phyloP scores from a whole-genome alignment of 208 protist genomes.

The Tritrichomonas foetus region DNA sequence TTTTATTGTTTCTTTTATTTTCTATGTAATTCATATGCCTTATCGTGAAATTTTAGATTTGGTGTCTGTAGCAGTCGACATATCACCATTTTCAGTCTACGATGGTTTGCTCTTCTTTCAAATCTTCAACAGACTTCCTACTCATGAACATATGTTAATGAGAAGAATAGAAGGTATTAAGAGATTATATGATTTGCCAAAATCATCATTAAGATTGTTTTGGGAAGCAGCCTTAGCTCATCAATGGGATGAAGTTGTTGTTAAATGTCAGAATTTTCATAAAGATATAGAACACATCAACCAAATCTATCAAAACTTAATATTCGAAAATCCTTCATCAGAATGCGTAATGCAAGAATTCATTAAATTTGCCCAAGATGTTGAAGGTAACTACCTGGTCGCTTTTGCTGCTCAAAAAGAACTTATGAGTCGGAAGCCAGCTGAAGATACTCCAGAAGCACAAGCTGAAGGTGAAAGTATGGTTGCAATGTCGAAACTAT shows the following conservation, averaged over 20 bases:
- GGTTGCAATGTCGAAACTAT: background rate
- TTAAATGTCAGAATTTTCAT: background rate
- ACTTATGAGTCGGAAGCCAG: background rate
- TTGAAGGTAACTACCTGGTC: background rate
- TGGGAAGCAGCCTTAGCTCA: background rate
- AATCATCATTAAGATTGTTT: background rate
- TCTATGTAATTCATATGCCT: background rate
- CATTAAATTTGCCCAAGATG: background rate
- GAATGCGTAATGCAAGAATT: background rate
- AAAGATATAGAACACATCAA: conserved; percentile 5
- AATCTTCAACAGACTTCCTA: background rate
- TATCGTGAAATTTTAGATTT: conserved; percentile 7
- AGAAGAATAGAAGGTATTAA: background rate
- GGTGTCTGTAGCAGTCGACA: background rate
- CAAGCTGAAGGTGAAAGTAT: background rate
- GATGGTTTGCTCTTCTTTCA: background rate
- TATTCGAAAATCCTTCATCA: conserved; percentile 8
- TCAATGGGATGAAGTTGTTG: background rate
- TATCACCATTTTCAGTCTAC: background rate
- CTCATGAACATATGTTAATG: background rate
- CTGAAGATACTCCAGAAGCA: background rate
- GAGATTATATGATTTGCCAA: conserved; percentile 6
- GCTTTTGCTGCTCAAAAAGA: background rate
- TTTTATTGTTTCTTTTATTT: background rate
- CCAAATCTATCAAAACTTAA: background rate